Percentiles rank a stretch among this genome's conserved stretches.
Evolutionary conservation across 2,329 filamentous ascomycete species (phyloP).

Genomic region (Pyrenophora teres): DNA sequence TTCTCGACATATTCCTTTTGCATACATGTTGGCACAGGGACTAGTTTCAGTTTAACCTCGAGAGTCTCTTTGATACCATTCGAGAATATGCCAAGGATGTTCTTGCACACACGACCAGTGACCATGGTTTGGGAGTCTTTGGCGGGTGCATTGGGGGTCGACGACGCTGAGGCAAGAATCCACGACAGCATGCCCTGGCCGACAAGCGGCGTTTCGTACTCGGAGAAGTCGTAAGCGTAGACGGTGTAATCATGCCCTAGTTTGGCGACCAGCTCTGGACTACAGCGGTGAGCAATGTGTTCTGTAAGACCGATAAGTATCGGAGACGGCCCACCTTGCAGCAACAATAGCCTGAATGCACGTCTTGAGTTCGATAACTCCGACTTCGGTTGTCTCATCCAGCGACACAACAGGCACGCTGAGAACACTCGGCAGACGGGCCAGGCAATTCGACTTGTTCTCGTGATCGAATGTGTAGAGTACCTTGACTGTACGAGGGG

Average conservation of each 20-base stretch:
- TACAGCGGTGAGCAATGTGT: slow-evolving; percentile 52
- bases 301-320: slow-evolving; percentile 13
- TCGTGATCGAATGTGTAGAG: slow-evolving; percentile 94
- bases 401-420: slow-evolving; percentile 79
- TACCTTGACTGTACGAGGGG: slow-evolving; percentile 74
- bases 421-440: slow-evolving; percentile 78
- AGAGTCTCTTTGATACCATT: slow-evolving; percentile 84
- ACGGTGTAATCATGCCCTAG: slow-evolving; percentile 86
- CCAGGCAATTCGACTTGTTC: slow-evolving; percentile 85
- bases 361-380: slow-evolving; percentile 82
- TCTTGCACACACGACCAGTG: slow-evolving; percentile 88
- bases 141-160: slow-evolving; percentile 59
- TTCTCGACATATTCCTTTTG: slow-evolving; percentile 65
- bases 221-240: slow-evolving; percentile 95
- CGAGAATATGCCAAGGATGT: slow-evolving; percentile 80
- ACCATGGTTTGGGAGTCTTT: slow-evolving; percentile 73
- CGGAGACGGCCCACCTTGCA: slow-evolving; percentile 55
- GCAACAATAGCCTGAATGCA: slow-evolving; percentile 82
- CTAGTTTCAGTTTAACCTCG: slow-evolving; percentile 88
- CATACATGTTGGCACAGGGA: slow-evolving; percentile 70
- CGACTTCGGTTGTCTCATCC: slow-evolving; percentile 80
- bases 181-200: slow-evolving; percentile 95
- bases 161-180: slow-evolving; percentile 68
- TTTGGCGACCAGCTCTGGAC: slow-evolving; percentile 81
- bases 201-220: slow-evolving; percentile 88